A percentile compares a stretch with the other conserved stretches of the same genome.
Evolutionary conservation across 176 grass and related monocot species (phyloP).

Genomic region (Echinochloa phyllopogon): DNA sequence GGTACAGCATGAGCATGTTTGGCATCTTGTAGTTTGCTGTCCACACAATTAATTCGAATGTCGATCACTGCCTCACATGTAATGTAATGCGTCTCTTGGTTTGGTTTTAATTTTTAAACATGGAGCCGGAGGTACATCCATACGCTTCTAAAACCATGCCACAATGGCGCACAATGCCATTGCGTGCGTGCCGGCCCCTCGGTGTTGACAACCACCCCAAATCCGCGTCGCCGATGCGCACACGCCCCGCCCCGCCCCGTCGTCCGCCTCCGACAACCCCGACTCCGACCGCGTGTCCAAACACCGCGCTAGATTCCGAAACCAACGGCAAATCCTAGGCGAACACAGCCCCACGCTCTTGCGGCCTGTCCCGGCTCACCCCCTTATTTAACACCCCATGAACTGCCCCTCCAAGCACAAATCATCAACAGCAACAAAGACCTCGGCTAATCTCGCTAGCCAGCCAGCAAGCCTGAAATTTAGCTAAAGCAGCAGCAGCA

Average conservation of each 20-base stretch:
- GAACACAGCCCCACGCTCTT: constrained; percentile 12
- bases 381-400: constrained; percentile 6
- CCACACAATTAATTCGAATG: neutral
- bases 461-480: no score
- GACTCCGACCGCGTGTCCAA: neutral
- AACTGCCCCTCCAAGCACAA: neutral
- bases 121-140: neutral
- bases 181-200: constrained; percentile 19
- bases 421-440: neutral
- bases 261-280: no score
- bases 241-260: no score
- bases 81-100: neutral
- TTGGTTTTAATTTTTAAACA: neutral
- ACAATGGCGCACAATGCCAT: neutral
- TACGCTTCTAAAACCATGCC: neutral
- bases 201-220: constrained; percentile 29
- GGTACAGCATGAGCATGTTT: neutral
- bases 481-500: neutral
- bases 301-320: constrained; percentile 29
- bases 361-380: neutral
- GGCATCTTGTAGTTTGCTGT: neutral
- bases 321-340: constrained; percentile 8
- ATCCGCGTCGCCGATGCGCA: constrained; percentile 11
- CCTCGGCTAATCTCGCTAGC: neutral
- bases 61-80: neutral